Evolutionary conservation across 1,284 basidiomycete species (phyloP).

Genomic region (Rhodofomes roseus): DNA sequence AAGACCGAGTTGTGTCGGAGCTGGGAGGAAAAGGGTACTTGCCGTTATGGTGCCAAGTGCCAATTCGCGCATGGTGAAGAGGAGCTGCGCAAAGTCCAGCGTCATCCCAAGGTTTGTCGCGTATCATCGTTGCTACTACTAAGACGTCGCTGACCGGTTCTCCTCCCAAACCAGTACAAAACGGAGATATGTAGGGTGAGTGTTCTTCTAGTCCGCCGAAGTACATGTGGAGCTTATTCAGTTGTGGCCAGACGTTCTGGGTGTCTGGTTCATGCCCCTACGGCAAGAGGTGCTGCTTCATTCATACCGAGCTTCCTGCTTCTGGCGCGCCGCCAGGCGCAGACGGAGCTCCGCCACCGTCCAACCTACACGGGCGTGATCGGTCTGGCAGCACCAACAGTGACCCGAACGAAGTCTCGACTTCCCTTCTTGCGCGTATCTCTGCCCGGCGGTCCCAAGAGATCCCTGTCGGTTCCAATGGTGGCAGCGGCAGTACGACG

Average conservation of each 20-base stretch:
- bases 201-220: slow-evolving; percentile 15
- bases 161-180: slow-evolving; percentile 61
- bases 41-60: slow-evolving; percentile 83
- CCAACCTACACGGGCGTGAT: slow-evolving; percentile 52
- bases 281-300: slow-evolving; percentile 87
- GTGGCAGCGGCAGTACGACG: slow-evolving; percentile 41
- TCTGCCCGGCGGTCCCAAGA: slow-evolving; percentile 61
- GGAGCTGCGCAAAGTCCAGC: slow-evolving; percentile 74
- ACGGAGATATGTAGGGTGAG: slow-evolving; percentile 86
- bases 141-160: slow-evolving; percentile 9
- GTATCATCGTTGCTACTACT: background rate
- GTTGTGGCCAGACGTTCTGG: slow-evolving; percentile 71
- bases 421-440: slow-evolving; percentile 70
- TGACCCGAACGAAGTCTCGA: slow-evolving; percentile 67
- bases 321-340: slow-evolving; percentile 49
- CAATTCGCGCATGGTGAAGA: slow-evolving; percentile 91
- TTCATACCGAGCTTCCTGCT: slow-evolving; percentile 78
- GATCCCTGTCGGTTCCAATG: slow-evolving; percentile 32
- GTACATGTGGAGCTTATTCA: slow-evolving; percentile 12
- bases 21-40: slow-evolving; percentile 91
- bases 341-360: slow-evolving; percentile 46
- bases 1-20: slow-evolving; percentile 91
- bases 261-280: slow-evolving; percentile 88
- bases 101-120: slow-evolving; percentile 76
- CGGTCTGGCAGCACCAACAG: slow-evolving; percentile 72